Percentiles rank a stretch among this genome's conserved stretches.
Conservation (phyloP, 2,329 filamentous ascomycete genomes). For the Talaromyces piceae region DNA sequence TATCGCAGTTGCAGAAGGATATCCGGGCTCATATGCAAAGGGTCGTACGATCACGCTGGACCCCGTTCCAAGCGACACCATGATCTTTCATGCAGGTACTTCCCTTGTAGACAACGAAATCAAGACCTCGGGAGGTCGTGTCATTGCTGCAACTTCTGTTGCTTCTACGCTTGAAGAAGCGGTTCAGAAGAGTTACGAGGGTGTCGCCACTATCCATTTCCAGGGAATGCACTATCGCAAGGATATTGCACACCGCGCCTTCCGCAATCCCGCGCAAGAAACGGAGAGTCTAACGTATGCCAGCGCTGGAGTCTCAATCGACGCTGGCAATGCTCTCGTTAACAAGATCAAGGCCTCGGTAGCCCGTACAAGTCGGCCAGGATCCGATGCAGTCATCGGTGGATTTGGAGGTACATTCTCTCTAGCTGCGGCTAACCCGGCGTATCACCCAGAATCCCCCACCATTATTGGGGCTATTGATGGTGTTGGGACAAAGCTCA, state of each 20-base stretch:
- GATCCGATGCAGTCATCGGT: conserved; percentile 87
- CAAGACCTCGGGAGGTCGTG: conserved; percentile 75
- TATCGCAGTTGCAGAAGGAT: conserved; percentile 86
- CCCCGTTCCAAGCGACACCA: conserved; percentile 50
- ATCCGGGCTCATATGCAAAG: conserved; percentile 79
- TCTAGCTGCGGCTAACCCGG: conserved; percentile 57
- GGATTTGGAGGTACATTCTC: conserved; percentile 89
- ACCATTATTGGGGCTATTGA: conserved; percentile 92
- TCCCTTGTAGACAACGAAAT: conserved; percentile 56
- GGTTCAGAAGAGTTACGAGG: conserved; percentile 79
- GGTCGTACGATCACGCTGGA: conserved; percentile 57
- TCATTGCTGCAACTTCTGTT: conserved; percentile 85
- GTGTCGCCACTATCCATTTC: conserved; percentile 72
- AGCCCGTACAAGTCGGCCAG: conserved; percentile 73
- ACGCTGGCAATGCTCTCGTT: conserved; percentile 87
- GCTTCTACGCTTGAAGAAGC: conserved; percentile 70
- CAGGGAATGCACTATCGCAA: conserved; percentile 85
- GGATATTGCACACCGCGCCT: conserved; percentile 75
- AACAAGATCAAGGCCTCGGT: conserved; percentile 86
- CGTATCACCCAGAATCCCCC: conserved; percentile 67
- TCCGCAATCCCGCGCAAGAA: conserved; percentile 23
- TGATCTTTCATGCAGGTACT: conserved; percentile 92
- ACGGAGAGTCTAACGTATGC: conserved; percentile 69
- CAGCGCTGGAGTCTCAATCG: conserved; percentile 85
- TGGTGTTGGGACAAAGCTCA: conserved; percentile 93